Percentiles rank a stretch among this genome's conserved stretches.
Evolutionary conservation across 2,329 filamentous ascomycete genomes (phyloP).

Genomic region (Claviceps cyperi): DNA sequence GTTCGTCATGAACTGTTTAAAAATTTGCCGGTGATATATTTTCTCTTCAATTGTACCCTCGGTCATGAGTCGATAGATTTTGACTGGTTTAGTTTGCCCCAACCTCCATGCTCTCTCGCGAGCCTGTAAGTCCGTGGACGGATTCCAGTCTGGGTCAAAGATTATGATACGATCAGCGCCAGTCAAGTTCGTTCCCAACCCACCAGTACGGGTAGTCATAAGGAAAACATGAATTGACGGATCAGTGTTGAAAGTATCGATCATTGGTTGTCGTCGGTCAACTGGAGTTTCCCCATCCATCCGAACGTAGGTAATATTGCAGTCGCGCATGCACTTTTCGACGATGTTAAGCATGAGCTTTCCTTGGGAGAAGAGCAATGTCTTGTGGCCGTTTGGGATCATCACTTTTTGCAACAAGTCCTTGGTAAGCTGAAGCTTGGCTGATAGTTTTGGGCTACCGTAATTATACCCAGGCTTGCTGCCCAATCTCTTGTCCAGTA

Average conservation of each 20-base stretch:
- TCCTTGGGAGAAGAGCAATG: constrained; percentile 81
- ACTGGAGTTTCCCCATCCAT: constrained; percentile 93
- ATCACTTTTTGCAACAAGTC: constrained; percentile 67
- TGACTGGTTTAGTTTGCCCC: constrained; percentile 87
- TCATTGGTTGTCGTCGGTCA: constrained; percentile 73
- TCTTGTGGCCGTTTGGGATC: constrained; percentile 85
- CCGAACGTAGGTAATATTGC: constrained; percentile 60
- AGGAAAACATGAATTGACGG: constrained; percentile 74
- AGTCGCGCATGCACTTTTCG: constrained; percentile 62
- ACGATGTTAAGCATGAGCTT: constrained; percentile 93
- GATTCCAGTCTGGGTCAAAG: constrained; percentile 98
- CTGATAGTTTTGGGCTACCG: constrained; percentile 65
- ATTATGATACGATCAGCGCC: constrained; percentile 95
- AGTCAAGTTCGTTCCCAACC: constrained; percentile 84
- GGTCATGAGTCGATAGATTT: constrained; percentile 95
- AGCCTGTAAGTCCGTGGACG: constrained; percentile 89
- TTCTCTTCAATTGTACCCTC: constrained; percentile 98
- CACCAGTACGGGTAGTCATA: constrained; percentile 89
- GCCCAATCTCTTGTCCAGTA: constrained; percentile 48
- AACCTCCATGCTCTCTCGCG: constrained; percentile 91
- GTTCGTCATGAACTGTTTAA: constrained; percentile 95
- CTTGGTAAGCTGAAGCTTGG: constrained; percentile 92
- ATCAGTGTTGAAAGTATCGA: constrained; percentile 83
- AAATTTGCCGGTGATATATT: constrained; percentile 96
- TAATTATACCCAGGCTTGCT: constrained; percentile 56